Evolutionary conservation across 768 basidiomycete genomes (phyloP).

Genomic region (Piloderma croceum): DNA sequence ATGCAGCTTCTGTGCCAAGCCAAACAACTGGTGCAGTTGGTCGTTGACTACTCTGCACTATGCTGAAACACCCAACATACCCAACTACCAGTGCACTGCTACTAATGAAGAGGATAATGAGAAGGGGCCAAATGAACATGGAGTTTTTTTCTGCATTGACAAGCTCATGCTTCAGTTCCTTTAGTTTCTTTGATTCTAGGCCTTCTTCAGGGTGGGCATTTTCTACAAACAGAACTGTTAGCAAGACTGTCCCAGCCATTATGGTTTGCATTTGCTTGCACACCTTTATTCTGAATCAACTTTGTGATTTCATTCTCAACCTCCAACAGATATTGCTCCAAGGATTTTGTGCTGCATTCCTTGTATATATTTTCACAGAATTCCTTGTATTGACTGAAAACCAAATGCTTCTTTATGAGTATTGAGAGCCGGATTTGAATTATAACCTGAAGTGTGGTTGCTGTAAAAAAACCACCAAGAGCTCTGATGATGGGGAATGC

Average conservation of each 20-base stretch:
- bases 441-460: constrained; percentile 11
- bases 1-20: constrained; percentile 10
- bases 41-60: constrained; percentile 4
- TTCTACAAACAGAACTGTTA: too few species aligned
- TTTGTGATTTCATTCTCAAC: too few species aligned
- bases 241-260: too few species aligned
- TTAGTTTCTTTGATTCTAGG: too few species aligned
- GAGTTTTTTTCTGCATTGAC: constrained; percentile 1
- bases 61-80: constrained; percentile 15
- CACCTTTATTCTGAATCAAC: too few species aligned
- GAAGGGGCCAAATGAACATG: neutral
- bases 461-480: constrained; percentile 11
- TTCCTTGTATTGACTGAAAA: constrained; percentile 1
- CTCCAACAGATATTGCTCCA: too few species aligned
- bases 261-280: too few species aligned
- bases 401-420: constrained; percentile 4
- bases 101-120: constrained; percentile 5
- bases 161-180: too few species aligned
- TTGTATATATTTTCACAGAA: too few species aligned
- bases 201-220: too few species aligned
- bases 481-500: constrained; percentile 10
- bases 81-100: constrained; percentile 6
- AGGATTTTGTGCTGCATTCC: too few species aligned
- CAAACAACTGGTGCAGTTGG: constrained; percentile 3
- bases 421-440: constrained; percentile 7